phyloP scores from a whole-genome alignment of 768 basidiomycete species.

The Cyclocybe aegerita region DNA sequence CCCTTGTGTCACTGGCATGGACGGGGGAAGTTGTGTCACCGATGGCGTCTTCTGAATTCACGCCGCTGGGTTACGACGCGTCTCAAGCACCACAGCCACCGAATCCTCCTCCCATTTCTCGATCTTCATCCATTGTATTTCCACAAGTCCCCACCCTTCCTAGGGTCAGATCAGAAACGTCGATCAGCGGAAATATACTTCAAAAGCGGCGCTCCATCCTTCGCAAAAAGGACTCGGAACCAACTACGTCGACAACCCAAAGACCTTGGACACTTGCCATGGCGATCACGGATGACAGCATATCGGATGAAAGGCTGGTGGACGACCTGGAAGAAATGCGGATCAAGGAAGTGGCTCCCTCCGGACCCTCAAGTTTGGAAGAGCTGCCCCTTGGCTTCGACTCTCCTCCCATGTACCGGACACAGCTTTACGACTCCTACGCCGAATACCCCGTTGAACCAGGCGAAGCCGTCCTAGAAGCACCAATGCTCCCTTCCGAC shows the following conservation, averaged over 20 bases:
- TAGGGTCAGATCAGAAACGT: background rate
- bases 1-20: constrained; percentile 31
- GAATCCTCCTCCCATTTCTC: background rate
- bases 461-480: constrained; percentile 13
- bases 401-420: constrained; percentile 20
- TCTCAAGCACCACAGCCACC: background rate
- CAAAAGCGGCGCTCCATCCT: constrained; percentile 11
- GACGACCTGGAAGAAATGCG: constrained; percentile 44
- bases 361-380: constrained; percentile 6
- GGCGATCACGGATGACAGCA: constrained; percentile 48
- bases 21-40: constrained; percentile 21
- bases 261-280: constrained; percentile 44
- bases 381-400: constrained; percentile 12
- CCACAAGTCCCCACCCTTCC: background rate
- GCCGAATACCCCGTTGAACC: constrained; percentile 23
- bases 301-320: constrained; percentile 51
- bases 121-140: too few species aligned
- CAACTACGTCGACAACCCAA: constrained; percentile 3
- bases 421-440: constrained; percentile 23
- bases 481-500: constrained; percentile 11
- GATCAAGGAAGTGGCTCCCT: constrained; percentile 16
- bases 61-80: constrained; percentile 5
- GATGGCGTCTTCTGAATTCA: constrained; percentile 10
- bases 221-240: constrained; percentile 14
- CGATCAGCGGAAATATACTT: background rate